Conservation (phyloP, 768 basidiomycete genomes). For the Amanita inopinata region DNA sequence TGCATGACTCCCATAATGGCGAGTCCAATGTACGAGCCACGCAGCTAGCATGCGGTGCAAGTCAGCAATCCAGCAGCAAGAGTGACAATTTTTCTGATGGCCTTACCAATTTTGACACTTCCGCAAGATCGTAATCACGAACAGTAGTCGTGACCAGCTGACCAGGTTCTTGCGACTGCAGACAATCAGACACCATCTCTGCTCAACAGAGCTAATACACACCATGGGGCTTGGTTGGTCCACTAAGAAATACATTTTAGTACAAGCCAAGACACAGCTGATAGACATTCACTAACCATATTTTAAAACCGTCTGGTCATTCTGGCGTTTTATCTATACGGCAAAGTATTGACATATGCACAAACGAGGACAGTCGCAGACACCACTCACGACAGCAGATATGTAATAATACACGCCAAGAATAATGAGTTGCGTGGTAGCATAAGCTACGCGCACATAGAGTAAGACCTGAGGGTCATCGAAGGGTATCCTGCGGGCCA, state of each 20-base stretch:
- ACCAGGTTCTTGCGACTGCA: constrained; percentile 53
- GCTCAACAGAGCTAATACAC: constrained; percentile 15
- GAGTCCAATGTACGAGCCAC: constrained; percentile 60
- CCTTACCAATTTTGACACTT: constrained; percentile 72
- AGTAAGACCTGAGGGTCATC: constrained; percentile 76
- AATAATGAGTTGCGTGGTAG: constrained; percentile 59
- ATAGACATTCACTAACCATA: constrained; percentile 52
- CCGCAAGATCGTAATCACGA: constrained; percentile 85
- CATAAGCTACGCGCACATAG: constrained; percentile 81
- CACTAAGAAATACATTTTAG: constrained; percentile 33
- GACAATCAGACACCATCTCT: not conserved
- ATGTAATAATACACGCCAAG: constrained; percentile 75
- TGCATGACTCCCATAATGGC: constrained; percentile 93
- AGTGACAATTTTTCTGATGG: not conserved
- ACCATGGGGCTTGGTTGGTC: constrained; percentile 74
- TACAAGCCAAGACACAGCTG: constrained; percentile 1
- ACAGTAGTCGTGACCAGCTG: constrained; percentile 85
- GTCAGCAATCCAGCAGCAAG: not conserved
- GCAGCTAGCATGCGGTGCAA: constrained; percentile 44
- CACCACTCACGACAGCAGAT: constrained; percentile 62
- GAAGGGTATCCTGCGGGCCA: constrained; percentile 86
- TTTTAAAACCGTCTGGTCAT: constrained; percentile 93
- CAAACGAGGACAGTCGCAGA: constrained; percentile 2
- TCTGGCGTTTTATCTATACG: constrained; percentile 81
- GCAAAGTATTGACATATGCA: not conserved